Evolutionary conservation across 2,329 filamentous ascomycete genomes (phyloP).

Genomic region (Aspergillus tamarii): DNA sequence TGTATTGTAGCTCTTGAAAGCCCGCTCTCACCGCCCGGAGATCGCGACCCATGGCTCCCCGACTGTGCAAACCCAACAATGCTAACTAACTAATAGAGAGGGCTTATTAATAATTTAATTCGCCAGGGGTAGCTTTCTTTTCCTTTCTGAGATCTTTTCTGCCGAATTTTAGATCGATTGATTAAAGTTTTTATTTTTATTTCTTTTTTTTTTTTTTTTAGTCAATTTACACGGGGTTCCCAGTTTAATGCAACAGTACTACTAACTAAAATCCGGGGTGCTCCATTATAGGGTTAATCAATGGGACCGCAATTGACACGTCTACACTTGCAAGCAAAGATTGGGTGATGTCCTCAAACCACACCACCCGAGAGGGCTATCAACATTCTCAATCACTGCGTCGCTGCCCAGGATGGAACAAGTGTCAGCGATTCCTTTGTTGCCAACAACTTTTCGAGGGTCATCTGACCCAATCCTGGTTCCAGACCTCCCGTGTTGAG

Average conservation of each 20-base stretch:
- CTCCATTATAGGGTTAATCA: background rate
- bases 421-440: background rate
- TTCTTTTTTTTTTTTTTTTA: no score
- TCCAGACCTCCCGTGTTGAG: slow-evolving; percentile 1
- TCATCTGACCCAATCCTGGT: background rate
- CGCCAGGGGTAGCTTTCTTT: background rate
- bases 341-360: slow-evolving; percentile 4
- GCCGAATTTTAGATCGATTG: background rate
- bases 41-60: background rate
- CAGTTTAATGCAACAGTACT: background rate
- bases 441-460: background rate
- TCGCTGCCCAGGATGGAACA: background rate
- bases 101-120: background rate
- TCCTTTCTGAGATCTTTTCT: background rate
- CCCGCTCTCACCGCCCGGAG: background rate
- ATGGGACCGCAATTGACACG: background rate
- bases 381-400: background rate
- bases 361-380: background rate
- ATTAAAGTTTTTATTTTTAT: background rate
- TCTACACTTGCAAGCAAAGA: background rate
- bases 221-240: background rate
- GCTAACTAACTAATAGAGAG: background rate
- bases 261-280: slow-evolving; percentile 4
- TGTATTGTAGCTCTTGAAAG: background rate
- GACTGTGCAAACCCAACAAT: background rate